Conservation (phyloP, 257 asterid genomes). For the Solanum arcanum region DNA sequence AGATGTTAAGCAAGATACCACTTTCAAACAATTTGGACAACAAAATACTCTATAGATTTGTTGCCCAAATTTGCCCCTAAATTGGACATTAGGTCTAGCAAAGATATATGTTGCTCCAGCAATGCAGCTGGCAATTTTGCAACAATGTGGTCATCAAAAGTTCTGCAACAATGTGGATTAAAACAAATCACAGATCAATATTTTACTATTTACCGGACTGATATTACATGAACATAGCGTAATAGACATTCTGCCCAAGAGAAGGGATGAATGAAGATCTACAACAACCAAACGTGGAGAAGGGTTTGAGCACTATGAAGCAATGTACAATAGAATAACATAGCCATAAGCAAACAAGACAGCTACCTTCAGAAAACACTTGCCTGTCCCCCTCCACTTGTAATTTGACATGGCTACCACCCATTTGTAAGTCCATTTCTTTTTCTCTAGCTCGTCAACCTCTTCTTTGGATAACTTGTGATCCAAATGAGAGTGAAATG, state of each 20-base stretch:
- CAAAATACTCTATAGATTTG: neutral
- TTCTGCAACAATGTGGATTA: neutral
- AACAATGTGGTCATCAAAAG: neutral
- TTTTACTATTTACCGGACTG: neutral
- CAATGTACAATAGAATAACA: neutral
- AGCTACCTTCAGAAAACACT: slow-evolving; percentile 51
- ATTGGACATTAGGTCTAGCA: neutral
- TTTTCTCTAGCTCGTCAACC: slow-evolving; percentile 29
- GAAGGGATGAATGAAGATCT: neutral
- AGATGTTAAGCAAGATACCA: neutral
- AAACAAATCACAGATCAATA: neutral
- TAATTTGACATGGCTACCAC: slow-evolving; percentile 43
- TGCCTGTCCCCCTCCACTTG: slow-evolving; percentile 87
- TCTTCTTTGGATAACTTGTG: slow-evolving; percentile 44
- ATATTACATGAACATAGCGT: neutral
- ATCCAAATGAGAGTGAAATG: slow-evolving; percentile 53
- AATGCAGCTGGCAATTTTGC: neutral
- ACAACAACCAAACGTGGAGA: neutral
- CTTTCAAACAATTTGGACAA: neutral
- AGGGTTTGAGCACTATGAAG: neutral
- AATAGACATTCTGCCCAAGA: neutral
- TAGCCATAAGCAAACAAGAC: neutral
- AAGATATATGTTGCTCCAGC: neutral
- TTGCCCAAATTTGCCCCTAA: neutral
- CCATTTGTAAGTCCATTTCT: slow-evolving; percentile 75